Percentiles rank a stretch among this genome's conserved stretches.
Conservation (phyloP, 306 rosid species). For the Pyrus communis region DNA sequence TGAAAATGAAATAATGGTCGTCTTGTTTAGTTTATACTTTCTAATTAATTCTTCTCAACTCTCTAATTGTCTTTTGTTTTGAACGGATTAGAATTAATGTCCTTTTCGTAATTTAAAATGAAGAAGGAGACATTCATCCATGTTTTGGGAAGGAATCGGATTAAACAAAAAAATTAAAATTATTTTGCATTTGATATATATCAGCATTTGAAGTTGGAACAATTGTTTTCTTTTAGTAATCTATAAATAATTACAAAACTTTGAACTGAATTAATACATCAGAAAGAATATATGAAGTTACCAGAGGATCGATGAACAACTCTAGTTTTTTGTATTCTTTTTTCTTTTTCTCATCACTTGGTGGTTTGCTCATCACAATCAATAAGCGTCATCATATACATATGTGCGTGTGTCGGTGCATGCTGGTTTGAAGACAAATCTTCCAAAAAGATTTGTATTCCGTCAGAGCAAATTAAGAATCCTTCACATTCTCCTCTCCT, state of each 20-base stretch:
- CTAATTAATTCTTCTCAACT: neutral
- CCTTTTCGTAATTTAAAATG: neutral
- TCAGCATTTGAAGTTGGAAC: neutral
- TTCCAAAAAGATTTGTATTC: neutral
- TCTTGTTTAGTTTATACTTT: neutral
- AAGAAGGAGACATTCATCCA: neutral
- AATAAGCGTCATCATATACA: neutral
- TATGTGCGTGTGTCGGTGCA: neutral
- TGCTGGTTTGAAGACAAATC: neutral
- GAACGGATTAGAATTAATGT: neutral
- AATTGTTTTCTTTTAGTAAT: neutral
- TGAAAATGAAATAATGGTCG: neutral
- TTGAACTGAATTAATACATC: too few relatives aligned
- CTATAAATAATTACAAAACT: neutral
- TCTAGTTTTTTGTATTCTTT: neutral
- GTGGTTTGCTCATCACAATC: neutral
- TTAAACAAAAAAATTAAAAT: too few relatives aligned
- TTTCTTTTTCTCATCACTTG: neutral
- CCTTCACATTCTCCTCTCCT: neutral
- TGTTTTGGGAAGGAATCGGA: neutral
- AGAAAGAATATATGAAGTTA: too few relatives aligned
- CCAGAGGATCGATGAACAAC: too few relatives aligned
- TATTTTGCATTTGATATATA: neutral
- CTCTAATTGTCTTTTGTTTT: neutral
- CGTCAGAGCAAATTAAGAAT: neutral